Evolutionary conservation across 257 asterid genomes (phyloP).

Genomic region (Solanum ossicruentum): DNA sequence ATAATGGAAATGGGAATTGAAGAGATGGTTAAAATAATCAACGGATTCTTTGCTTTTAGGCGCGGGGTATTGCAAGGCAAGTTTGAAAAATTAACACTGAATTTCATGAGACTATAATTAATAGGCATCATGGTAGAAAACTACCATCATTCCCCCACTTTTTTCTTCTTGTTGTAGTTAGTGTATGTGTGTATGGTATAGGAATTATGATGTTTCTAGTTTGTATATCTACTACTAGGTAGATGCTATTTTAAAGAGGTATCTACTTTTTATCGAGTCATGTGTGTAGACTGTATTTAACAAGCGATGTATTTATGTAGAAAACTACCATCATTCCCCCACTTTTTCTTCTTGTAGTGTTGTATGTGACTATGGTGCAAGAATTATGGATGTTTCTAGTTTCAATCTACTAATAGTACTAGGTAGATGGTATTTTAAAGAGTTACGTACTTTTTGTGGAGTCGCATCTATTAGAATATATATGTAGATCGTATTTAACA

Average conservation of each 20-base stretch:
- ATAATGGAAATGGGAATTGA: neutral
- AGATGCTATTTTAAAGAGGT: neutral
- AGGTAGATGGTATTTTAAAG: neutral
- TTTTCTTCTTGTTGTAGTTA: neutral
- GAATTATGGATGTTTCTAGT: neutral
- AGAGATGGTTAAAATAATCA: constrained; percentile 23
- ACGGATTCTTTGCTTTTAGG: constrained; percentile 65
- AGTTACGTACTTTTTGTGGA: neutral
- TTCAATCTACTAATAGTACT: neutral
- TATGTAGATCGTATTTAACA: neutral
- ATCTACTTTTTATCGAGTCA: neutral
- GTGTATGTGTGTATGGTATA: neutral
- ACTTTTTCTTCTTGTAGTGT: neutral
- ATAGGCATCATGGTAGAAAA: neutral
- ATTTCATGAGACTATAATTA: constrained; percentile 46
- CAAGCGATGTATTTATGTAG: neutral
- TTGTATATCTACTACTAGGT: neutral
- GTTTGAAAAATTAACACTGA: constrained; percentile 62
- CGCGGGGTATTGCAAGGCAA: constrained; percentile 57
- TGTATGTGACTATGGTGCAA: neutral
- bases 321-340: neutral
- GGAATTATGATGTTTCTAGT: neutral
- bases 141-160: neutral
- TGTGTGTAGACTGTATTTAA: neutral
- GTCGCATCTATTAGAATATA: rapidly evolving